Percentiles rank a stretch among this genome's conserved stretches.
Conservation (phyloP, 148 eudicot species). For the Polygonum aviculare region DNA sequence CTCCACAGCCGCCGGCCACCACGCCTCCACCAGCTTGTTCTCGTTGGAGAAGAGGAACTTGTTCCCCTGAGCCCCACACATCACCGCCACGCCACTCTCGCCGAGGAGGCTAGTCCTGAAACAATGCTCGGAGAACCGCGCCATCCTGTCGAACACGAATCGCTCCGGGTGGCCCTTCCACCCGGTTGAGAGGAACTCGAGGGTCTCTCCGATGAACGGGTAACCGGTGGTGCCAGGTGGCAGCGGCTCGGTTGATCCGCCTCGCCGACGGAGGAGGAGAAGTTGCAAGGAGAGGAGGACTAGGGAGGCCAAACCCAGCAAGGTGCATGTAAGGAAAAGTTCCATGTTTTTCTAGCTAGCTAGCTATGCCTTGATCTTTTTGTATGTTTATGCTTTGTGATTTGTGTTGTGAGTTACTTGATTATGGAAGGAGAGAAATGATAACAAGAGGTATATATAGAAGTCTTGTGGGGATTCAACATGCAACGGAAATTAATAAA, state of each 20-base stretch:
- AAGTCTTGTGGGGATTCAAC: neutral
- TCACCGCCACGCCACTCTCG: constrained; percentile 12
- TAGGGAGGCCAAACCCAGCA: neutral
- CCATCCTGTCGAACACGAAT: constrained; percentile 25
- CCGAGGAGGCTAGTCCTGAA: constrained; percentile 29
- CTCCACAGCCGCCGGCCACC: constrained; percentile 32
- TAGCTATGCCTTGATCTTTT: too few species aligned
- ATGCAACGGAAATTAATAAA: too few species aligned
- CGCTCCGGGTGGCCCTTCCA: constrained; percentile 34
- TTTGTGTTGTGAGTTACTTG: neutral
- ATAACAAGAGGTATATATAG: neutral
- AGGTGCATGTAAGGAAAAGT: neutral
- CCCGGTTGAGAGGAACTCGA: constrained; percentile 24
- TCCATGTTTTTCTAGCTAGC: neutral
- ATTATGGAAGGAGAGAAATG: neutral
- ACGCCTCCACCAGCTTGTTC: constrained; percentile 26
- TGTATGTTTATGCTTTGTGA: neutral
- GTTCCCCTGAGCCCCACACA: constrained; percentile 25
- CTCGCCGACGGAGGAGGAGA: neutral
- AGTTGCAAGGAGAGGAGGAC: neutral
- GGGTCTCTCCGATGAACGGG: constrained; percentile 27
- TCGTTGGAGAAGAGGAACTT: constrained; percentile 34
- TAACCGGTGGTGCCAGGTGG: constrained; percentile 31
- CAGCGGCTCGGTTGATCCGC: neutral
- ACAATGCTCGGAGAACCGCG: constrained; percentile 12